Percentiles rank a stretch among this genome's conserved stretches.
Evolutionary conservation across 257 asterid species (phyloP).

Genomic region (Fraxinus americana): DNA sequence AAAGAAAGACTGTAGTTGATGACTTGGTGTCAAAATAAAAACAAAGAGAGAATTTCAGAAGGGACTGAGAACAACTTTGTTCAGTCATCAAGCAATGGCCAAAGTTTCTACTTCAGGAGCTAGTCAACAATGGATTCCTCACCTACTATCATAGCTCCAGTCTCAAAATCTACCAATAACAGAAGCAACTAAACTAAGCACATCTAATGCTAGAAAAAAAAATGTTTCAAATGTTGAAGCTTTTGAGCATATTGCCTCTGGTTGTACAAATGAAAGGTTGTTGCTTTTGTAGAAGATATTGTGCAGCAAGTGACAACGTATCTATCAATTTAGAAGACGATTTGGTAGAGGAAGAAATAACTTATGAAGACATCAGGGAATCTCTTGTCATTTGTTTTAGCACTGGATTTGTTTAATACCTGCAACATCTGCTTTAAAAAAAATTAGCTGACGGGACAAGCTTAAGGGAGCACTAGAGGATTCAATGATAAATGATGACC

Average conservation of each 20-base stretch:
- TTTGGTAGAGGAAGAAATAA: not conserved
- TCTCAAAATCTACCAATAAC: not conserved
- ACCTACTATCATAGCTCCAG: not conserved
- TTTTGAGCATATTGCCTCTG: not conserved
- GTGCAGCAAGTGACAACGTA: not conserved
- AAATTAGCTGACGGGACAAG: not conserved
- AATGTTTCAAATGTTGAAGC: not conserved
- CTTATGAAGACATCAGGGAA: not conserved
- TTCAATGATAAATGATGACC: not conserved
- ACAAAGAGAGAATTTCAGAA: not conserved
- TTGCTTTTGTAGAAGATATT: not conserved
- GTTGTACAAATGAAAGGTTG: not conserved
- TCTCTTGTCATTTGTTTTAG: not conserved
- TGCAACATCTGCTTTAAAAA: not conserved
- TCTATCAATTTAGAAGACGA: not conserved
- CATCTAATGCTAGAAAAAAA: not conserved
- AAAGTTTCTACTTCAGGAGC: not conserved
- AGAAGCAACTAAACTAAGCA: not conserved
- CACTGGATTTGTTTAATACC: not conserved
- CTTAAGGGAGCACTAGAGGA: not conserved
- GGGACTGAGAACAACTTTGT: not conserved
- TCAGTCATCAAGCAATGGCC: not conserved
- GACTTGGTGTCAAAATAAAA: not conserved
- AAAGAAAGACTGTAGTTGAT: no score
- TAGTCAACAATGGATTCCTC: not conserved